phyloP scores from a whole-genome alignment of 1,284 basidiomycete species.

The Puccinia novopanici region DNA sequence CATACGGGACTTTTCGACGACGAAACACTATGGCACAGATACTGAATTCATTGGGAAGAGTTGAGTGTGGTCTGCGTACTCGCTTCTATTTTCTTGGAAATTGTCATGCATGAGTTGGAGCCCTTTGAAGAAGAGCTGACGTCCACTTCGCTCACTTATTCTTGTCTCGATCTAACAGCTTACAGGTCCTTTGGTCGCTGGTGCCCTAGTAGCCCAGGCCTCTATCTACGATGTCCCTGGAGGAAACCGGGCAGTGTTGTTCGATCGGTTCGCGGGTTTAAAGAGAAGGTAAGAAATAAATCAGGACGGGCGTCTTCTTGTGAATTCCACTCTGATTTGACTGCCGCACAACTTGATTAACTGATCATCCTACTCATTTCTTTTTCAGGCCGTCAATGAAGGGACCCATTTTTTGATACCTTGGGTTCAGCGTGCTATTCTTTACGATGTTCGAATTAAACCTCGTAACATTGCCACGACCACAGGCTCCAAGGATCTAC shows the following conservation, averaged over 20 bases:
- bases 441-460: slow-evolving; percentile 97
- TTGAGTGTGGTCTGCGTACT: slow-evolving; percentile 18
- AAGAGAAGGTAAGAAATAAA: slow-evolving; percentile 66
- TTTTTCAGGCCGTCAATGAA: slow-evolving; percentile 73
- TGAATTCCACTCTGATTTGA: not conserved
- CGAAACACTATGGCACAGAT: slow-evolving; percentile 17
- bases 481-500: slow-evolving; percentile 90
- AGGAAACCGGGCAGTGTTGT: slow-evolving; percentile 84
- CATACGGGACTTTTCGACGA: no score
- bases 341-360: not conserved
- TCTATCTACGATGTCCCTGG: slow-evolving; percentile 60
- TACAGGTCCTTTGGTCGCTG: slow-evolving; percentile 58
- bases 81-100: not conserved
- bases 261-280: slow-evolving; percentile 96
- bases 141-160: not conserved
- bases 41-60: slow-evolving; percentile 33
- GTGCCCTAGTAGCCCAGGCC: slow-evolving; percentile 59
- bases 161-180: slow-evolving; percentile 3
- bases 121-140: not conserved
- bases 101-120: not conserved
- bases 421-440: slow-evolving; percentile 90
- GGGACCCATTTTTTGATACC: slow-evolving; percentile 98
- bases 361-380: slow-evolving; percentile 12
- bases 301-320: slow-evolving; percentile 50
- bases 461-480: slow-evolving; percentile 95